These are phyloP conservation scores for Cokeromyces recurvatus DNA, from an alignment of 371 early-diverging fungal species.

Conservation along the genomic window DNA sequence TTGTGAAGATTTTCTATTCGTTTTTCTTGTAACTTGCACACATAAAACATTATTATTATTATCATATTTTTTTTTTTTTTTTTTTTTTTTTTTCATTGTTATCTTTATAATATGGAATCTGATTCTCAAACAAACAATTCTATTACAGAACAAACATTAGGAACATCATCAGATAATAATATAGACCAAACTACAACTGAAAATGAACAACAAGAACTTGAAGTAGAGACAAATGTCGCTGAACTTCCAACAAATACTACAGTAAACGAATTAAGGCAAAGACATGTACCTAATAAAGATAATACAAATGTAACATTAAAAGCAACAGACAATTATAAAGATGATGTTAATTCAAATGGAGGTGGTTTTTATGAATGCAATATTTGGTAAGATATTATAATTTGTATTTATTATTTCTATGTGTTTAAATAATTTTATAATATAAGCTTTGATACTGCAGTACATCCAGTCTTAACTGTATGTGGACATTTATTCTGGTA, in stretches of 20 bases:
- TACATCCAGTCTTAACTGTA: constrained; percentile 29
- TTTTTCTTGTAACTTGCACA: too few relatives aligned
- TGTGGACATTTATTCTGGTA: constrained; percentile 40
- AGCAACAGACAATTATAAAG: constrained; percentile 1
- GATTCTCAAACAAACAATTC: too few relatives aligned
- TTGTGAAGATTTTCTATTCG: too few relatives aligned
- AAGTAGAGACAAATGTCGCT: too few relatives aligned
- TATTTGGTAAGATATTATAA: constrained; percentile 22
- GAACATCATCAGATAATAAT: too few relatives aligned
- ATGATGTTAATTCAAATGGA: constrained; percentile 13
- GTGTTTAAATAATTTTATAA: not conserved
- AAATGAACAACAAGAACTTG: too few relatives aligned
- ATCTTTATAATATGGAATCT: too few relatives aligned
- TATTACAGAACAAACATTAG: too few relatives aligned
- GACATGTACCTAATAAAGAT: constrained; percentile 5
- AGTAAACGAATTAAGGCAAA: constrained; percentile 10
- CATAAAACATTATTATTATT: too few relatives aligned
- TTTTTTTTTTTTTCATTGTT: too few relatives aligned
- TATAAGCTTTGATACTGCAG: constrained; percentile 31
- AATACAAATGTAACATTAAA: not conserved
- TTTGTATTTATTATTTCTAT: not conserved
- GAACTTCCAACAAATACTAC: not conserved
- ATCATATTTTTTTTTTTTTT: too few relatives aligned
- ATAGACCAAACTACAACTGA: too few relatives aligned
- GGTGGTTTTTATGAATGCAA: constrained; percentile 32